A percentile compares a stretch with the other conserved stretches of the same genome.
Conservation (phyloP, 371 early-diverging fungal genomes). For the Syncephalastrum sp. region DNA sequence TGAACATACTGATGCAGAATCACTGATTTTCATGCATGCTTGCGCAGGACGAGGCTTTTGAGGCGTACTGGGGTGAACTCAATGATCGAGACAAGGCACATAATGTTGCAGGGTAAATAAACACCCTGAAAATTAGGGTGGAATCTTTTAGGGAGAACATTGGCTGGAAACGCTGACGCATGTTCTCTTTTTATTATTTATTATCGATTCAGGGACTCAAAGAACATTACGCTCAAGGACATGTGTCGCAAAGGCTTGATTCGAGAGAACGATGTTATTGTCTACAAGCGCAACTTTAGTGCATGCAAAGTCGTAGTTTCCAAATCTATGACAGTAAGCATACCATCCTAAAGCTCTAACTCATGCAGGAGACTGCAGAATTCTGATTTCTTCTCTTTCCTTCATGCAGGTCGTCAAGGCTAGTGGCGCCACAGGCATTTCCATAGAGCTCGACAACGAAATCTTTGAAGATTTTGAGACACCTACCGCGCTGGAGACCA, state of each 20-base stretch:
- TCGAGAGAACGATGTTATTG: slow-evolving; percentile 43
- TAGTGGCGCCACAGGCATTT: slow-evolving; percentile 43
- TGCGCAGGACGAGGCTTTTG: slow-evolving; percentile 35
- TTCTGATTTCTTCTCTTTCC: neutral
- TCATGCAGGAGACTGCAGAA: neutral
- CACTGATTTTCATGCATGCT: slow-evolving; percentile 3
- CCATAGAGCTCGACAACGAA: slow-evolving; percentile 41
- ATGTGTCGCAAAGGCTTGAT: slow-evolving; percentile 54
- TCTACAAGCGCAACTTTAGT: slow-evolving; percentile 54
- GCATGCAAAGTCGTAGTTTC: slow-evolving; percentile 50
- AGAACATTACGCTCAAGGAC: slow-evolving; percentile 48
- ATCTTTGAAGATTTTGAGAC: slow-evolving; percentile 53
- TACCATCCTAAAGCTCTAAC: neutral
- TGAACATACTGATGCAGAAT: neutral
- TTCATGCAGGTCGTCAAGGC: slow-evolving; percentile 43
- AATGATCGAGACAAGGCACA: slow-evolving; percentile 44
- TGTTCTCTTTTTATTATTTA: neutral
- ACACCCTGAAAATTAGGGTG: neutral
- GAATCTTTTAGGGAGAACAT: neutral
- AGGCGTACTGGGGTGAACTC: slow-evolving; percentile 41
- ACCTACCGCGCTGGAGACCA: slow-evolving; percentile 53
- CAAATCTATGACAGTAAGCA: slow-evolving; percentile 45
- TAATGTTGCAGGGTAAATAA: slow-evolving; percentile 49
- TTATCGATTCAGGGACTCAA: slow-evolving; percentile 36
- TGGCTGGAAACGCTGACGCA: neutral